A percentile compares a stretch with the other conserved stretches of the same genome.
phyloP scores from a whole-genome alignment of 805 yeast genomes.

The Teunomyces funiuensis region DNA sequence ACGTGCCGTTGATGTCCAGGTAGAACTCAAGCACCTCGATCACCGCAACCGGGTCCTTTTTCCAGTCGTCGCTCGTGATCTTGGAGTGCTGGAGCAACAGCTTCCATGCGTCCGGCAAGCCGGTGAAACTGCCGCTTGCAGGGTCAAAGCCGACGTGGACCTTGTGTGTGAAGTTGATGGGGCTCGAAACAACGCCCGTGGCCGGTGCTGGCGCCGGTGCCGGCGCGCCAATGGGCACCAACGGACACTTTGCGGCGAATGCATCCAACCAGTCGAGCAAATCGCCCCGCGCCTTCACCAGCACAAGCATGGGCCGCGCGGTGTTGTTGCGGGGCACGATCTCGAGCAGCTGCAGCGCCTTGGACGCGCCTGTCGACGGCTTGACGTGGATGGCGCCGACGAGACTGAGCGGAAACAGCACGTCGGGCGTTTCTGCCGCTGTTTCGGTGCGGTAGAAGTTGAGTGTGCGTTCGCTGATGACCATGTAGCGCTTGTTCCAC shows the following conservation, averaged over 20 bases:
- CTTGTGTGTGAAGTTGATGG: constrained; percentile 91
- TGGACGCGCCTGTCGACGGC: constrained; percentile 46
- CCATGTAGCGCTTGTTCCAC: constrained; percentile 89
- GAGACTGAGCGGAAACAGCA: constrained; percentile 39
- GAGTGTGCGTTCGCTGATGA: constrained; percentile 70
- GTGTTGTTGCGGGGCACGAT: constrained; percentile 56
- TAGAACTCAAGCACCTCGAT: constrained; percentile 61
- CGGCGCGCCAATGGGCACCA: constrained; percentile 46
- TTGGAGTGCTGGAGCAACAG: constrained; percentile 55
- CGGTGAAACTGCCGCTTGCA: constrained; percentile 58
- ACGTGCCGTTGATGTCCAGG: constrained; percentile 45
- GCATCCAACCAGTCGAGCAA: constrained; percentile 89
- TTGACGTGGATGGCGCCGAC: constrained; percentile 54
- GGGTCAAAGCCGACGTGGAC: constrained; percentile 90
- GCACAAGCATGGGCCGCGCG: constrained; percentile 65
- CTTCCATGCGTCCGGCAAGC: constrained; percentile 59
- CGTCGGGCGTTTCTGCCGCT: constrained; percentile 29
- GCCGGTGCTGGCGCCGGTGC: too few relatives aligned
- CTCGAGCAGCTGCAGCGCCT: constrained; percentile 66
- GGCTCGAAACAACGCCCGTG: constrained; percentile 66
- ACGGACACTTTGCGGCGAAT: constrained; percentile 73
- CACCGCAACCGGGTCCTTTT: constrained; percentile 63
- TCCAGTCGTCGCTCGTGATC: constrained; percentile 62
- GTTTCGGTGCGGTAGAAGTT: constrained; percentile 73
- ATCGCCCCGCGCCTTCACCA: constrained; percentile 77